phyloP scores from a whole-genome alignment of 768 basidiomycete genomes.

The Xerocomellus amylosporus region DNA sequence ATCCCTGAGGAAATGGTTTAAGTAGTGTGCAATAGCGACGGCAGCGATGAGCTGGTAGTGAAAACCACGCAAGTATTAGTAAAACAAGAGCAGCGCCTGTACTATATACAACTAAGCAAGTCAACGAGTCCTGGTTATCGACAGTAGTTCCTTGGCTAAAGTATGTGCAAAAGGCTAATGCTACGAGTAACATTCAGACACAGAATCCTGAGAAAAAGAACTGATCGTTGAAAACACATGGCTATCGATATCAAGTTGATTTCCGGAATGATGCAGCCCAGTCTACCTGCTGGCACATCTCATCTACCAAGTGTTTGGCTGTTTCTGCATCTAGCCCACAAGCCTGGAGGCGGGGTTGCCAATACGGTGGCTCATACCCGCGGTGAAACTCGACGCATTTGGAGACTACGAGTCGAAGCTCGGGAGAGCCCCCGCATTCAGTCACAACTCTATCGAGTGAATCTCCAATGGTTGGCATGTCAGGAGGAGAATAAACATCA shows the following conservation, averaged over 20 bases:
- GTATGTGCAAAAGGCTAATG: background rate
- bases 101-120: background rate
- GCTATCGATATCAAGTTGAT: background rate
- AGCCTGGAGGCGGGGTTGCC: slow-evolving; percentile 24
- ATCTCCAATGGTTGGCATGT: slow-evolving; percentile 12
- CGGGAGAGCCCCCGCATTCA: slow-evolving; percentile 13
- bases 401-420: slow-evolving; percentile 21
- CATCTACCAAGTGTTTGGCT: slow-evolving; percentile 20
- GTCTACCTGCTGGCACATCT: slow-evolving; percentile 28
- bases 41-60: no score
- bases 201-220: background rate
- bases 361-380: slow-evolving; percentile 30
- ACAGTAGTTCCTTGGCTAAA: background rate
- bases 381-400: slow-evolving; percentile 22
- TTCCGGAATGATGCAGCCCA: slow-evolving; percentile 7
- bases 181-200: background rate
- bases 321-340: slow-evolving; percentile 19
- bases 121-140: background rate
- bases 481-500: slow-evolving; percentile 5
- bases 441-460: slow-evolving; percentile 23
- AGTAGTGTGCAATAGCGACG: background rate
- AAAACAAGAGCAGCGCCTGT: background rate
- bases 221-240: background rate
- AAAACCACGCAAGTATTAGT: no score
- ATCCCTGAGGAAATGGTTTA: background rate